These are phyloP conservation scores for Microsporum audouinii DNA, from an alignment of 2,329 filamentous ascomycete species.

Conservation along the genomic window DNA sequence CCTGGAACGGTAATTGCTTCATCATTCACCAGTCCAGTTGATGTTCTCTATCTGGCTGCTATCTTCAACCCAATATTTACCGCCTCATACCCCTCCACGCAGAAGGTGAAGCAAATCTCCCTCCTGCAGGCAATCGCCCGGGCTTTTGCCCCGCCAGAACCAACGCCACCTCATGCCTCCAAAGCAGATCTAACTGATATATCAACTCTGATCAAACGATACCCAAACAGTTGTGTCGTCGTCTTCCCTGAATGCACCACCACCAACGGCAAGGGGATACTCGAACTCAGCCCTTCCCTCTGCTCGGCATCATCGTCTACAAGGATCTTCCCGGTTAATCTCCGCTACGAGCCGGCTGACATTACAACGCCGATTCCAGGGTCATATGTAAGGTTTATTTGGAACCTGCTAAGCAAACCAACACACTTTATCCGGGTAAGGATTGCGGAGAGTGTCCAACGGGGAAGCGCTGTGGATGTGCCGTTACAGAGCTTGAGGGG, in stretches of 20 bases:
- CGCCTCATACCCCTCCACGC: slow-evolving; percentile 62
- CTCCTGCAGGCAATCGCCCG: slow-evolving; percentile 63
- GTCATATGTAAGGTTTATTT: slow-evolving; percentile 61
- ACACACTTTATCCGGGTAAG: slow-evolving; percentile 85
- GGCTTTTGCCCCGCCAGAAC: slow-evolving; percentile 53
- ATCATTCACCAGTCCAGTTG: slow-evolving; percentile 84
- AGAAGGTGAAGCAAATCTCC: slow-evolving; percentile 63
- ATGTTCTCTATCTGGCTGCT: slow-evolving; percentile 84
- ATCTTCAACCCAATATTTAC: slow-evolving; percentile 97
- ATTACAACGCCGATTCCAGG: slow-evolving; percentile 82
- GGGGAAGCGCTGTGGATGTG: slow-evolving; percentile 45
- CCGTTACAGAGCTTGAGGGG: slow-evolving; percentile 17
- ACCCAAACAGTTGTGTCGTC: slow-evolving; percentile 66
- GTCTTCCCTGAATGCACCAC: slow-evolving; percentile 92
- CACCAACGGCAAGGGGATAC: slow-evolving; percentile 81
- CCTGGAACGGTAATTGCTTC: slow-evolving; percentile 74
- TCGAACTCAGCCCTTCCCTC: slow-evolving; percentile 70
- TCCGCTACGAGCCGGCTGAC: slow-evolving; percentile 79
- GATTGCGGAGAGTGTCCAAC: slow-evolving; percentile 61
- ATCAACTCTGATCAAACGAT: slow-evolving; percentile 49
- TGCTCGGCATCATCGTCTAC: slow-evolving; percentile 54
- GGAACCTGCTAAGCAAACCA: slow-evolving; percentile 71
- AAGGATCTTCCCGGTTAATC: slow-evolving; percentile 78
- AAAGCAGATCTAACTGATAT: slow-evolving; percentile 48
- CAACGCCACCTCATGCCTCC: slow-evolving; percentile 37